Base-by-base conservation (phyloP, 768 basidiomycete species). In the Tylopilus rubrobrunneus region DNA sequence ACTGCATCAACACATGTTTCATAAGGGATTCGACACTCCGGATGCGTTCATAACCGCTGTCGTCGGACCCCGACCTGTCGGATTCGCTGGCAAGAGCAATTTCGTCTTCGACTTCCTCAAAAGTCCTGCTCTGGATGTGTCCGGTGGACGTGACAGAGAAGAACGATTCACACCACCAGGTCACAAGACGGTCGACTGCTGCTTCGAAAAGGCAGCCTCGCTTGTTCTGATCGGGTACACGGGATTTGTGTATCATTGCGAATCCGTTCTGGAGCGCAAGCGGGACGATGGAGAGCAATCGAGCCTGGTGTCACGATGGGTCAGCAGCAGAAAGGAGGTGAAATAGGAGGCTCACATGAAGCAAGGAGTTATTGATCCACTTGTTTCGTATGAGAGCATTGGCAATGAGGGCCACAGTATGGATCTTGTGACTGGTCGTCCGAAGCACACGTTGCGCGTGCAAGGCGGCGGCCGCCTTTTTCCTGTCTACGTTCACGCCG, bases 131-230 rank as follows among this genome's bases (percentile, higher is more conserved):
- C 51, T 82, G 82, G 33, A 94, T 75, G 63, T 92, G 87, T 8
- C 88, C 87, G 9, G 78, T 74, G 4, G 75, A 75, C 7, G 76
- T 62, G 46, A 88, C 77, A 36, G 82, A 77, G 59, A 91, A 87
- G 69, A 86, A 97, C 0, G 76, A 72, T 36, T 76, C 73, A 11
- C 78, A 74, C 95, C 96, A 99, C 95, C 96, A 98, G 12, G 80
- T 78, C 21, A 79, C 79, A 9, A 98, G 82, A 40, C 81, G 80
- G 33, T 76, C 75, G 21, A 97, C 74, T 4, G 92, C 88, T 14
- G 78, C 76, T 71, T 98, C 92, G 65, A 98, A 99, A 59, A 94
- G 78, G 7, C 90, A 84, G 1, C 92, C 92, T 10, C 97, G 86
- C 62, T 85, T 84, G 49, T 82, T 80, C 14, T 81, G 78, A 56